Evolutionary conservation across 768 basidiomycete genomes (phyloP).

Genomic region (Pleurotus djamor): DNA sequence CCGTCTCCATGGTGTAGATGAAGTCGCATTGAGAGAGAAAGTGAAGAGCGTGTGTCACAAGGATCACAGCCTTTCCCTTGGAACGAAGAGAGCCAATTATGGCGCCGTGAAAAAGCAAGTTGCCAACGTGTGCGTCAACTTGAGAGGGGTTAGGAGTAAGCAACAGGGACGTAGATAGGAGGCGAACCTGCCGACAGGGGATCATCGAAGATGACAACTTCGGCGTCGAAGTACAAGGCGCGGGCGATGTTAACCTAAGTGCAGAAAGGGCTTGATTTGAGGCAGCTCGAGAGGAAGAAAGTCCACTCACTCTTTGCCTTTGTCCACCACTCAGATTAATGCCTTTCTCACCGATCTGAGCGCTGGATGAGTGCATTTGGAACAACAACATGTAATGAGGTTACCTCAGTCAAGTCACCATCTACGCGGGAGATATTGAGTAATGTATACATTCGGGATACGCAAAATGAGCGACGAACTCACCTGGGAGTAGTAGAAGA

Average conservation of each 20-base stretch:
- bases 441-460: neutral
- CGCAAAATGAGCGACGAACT: neutral
- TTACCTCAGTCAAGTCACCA: conserved; percentile 71
- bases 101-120: conserved; percentile 65
- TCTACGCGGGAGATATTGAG: conserved; percentile 31
- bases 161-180: neutral
- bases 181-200: conserved; percentile 58
- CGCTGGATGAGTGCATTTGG: neutral
- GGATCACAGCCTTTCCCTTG: conserved; percentile 70
- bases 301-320: conserved; percentile 46
- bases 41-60: conserved; percentile 91
- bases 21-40: conserved; percentile 87
- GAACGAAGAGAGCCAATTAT: conserved; percentile 40
- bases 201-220: conserved; percentile 62
- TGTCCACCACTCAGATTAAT: conserved; percentile 68
- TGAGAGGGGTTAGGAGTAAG: conserved; percentile 8
- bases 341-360: conserved; percentile 70
- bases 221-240: conserved; percentile 64
- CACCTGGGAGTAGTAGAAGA: conserved; percentile 44
- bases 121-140: conserved; percentile 79
- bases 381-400: neutral
- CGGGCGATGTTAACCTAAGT: conserved; percentile 67
- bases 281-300: neutral
- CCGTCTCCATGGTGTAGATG: conserved; percentile 76
- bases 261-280: neutral